These are phyloP conservation scores for Prunella vulgaris DNA, from an alignment of 257 asterid species.

Conservation along the genomic window DNA sequence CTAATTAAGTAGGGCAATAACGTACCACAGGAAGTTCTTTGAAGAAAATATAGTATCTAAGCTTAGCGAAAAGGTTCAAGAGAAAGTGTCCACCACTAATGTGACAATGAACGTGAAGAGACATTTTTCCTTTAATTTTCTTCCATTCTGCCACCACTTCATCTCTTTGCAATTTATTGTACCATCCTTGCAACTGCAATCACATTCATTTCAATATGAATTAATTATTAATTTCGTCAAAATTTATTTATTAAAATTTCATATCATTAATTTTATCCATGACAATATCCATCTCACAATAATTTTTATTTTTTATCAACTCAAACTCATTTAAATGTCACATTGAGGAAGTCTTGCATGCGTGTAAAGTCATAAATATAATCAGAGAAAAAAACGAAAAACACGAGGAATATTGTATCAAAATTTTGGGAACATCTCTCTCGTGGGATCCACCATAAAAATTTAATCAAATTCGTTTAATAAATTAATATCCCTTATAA, in stretches of 20 bases:
- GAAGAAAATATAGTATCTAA: slow-evolving; percentile 79
- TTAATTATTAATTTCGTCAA: too few species aligned
- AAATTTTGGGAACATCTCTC: neutral
- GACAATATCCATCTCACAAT: too few species aligned
- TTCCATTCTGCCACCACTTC: slow-evolving; percentile 98
- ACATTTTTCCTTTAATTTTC: slow-evolving; percentile 79
- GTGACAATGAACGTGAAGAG: slow-evolving; percentile 97
- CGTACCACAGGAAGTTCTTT: slow-evolving; percentile 96
- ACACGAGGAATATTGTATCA: neutral
- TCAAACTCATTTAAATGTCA: too few species aligned
- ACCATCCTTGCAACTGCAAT: slow-evolving; percentile 94
- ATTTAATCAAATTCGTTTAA: too few species aligned
- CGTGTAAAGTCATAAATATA: neutral
- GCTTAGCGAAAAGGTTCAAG: slow-evolving; percentile 55
- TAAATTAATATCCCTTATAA: too few species aligned
- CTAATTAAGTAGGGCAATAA: neutral
- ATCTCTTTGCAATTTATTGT: slow-evolving; percentile 80
- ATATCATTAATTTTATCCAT: too few species aligned
- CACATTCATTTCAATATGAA: too few species aligned
- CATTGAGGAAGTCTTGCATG: too few species aligned
- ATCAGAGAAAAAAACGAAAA: neutral
- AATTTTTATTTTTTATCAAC: too few species aligned
- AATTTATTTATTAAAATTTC: too few species aligned
- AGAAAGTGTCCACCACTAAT: slow-evolving; percentile 89
- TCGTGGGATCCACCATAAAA: neutral